These are phyloP conservation scores for Viola odorata DNA, from an alignment of 345 rosid species.

Conservation along the genomic window DNA sequence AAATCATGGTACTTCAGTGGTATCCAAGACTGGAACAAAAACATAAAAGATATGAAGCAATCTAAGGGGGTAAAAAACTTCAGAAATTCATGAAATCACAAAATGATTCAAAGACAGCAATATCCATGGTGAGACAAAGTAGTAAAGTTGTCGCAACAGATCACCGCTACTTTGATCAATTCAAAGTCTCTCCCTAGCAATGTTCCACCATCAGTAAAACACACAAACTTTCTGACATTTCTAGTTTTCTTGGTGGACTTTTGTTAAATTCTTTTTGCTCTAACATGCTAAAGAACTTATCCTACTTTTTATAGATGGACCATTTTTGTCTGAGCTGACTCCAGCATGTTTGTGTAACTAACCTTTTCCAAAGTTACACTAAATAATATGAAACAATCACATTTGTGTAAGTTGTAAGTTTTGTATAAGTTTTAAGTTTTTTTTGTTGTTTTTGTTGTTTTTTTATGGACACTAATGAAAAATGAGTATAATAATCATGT, in stretches of 20 bases:
- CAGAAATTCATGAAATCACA: background rate
- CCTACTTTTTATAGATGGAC: background rate
- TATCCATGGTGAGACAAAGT: background rate
- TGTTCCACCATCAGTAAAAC: background rate
- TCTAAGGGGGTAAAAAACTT: background rate
- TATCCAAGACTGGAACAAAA: slow-evolving; percentile 55
- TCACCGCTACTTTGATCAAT: background rate
- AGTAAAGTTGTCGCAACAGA: background rate
- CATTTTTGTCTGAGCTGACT: no score
- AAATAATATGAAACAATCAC: no score
- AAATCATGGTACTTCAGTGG: slow-evolving; percentile 68
- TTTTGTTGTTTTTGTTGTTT: no score
- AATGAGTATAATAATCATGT: no score
- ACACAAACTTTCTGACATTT: background rate
- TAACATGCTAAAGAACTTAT: background rate
- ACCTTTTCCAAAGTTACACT: no score
- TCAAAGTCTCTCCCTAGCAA: background rate
- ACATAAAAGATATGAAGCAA: slow-evolving; percentile 3
- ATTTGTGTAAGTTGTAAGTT: no score
- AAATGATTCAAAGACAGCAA: slow-evolving; percentile 5
- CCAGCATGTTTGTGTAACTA: no score
- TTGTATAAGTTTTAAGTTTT: no score
- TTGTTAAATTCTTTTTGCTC: background rate
- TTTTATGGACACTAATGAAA: no score
- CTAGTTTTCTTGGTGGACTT: background rate